Evolutionary conservation across 2,329 filamentous ascomycete genomes (phyloP).

Genomic region (Basipetospora chlamydospora): DNA sequence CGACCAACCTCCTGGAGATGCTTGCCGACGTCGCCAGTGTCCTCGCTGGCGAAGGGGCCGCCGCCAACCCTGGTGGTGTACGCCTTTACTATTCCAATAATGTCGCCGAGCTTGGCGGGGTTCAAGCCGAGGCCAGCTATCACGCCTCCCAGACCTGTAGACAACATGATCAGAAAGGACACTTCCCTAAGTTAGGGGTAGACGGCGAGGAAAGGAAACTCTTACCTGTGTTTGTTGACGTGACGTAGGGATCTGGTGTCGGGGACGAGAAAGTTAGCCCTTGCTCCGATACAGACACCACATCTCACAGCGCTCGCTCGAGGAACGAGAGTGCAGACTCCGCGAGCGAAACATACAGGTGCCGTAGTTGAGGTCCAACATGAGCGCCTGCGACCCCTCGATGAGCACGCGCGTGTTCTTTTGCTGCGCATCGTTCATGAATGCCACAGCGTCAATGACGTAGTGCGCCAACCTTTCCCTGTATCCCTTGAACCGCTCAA

Average conservation of each 20-base stretch:
- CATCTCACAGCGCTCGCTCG: not conserved
- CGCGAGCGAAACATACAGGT: slow-evolving; percentile 2
- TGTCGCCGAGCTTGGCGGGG: slow-evolving; percentile 39
- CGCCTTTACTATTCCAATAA: slow-evolving; percentile 49
- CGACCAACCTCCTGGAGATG: slow-evolving; percentile 29
- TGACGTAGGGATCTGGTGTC: slow-evolving; percentile 15
- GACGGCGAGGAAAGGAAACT: too few species aligned
- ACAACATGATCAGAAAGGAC: not conserved
- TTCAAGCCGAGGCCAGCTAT: slow-evolving; percentile 18
- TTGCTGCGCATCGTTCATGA: slow-evolving; percentile 47
- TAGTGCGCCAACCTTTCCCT: slow-evolving; percentile 42
- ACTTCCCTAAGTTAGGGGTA: too few species aligned
- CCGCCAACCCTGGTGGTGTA: slow-evolving; percentile 46
- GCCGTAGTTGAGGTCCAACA: slow-evolving; percentile 50
- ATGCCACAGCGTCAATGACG: slow-evolving; percentile 51
- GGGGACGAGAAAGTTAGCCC: not conserved
- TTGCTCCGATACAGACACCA: not conserved
- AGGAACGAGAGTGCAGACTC: not conserved
- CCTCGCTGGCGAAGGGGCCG: slow-evolving; percentile 51
- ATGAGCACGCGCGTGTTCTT: slow-evolving; percentile 46
- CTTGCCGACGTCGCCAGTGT: slow-evolving; percentile 18
- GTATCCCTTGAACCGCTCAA: slow-evolving; percentile 45
- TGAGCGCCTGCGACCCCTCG: slow-evolving; percentile 47
- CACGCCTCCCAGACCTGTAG: slow-evolving; percentile 11
- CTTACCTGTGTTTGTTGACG: slow-evolving; percentile 14